Conservation (phyloP, 305 asterid species). For the Lippia alba region DNA sequence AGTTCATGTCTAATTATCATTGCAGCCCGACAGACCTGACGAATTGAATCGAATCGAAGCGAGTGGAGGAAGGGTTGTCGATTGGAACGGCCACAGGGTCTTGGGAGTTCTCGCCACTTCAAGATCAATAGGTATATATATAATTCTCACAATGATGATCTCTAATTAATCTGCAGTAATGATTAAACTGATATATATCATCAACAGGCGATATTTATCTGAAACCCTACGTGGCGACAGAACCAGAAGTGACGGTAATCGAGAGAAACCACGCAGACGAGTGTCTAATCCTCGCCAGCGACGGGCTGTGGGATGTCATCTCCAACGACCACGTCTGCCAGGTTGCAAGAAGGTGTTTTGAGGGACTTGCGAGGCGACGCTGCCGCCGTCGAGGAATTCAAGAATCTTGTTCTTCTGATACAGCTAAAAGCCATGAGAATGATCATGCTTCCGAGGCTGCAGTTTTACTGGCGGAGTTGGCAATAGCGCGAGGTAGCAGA, state of each 20-base stretch:
- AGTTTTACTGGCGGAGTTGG: constrained; percentile 49
- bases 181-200: not conserved
- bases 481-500: constrained; percentile 46
- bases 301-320: constrained; percentile 71
- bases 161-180: too few species aligned
- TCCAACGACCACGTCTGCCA: constrained; percentile 61
- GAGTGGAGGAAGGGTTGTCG: constrained; percentile 67
- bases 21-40: constrained; percentile 76
- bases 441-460: constrained; percentile 45
- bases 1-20: too few species aligned
- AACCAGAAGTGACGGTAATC: constrained; percentile 48
- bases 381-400: not conserved
- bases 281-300: constrained; percentile 61
- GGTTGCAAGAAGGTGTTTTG: constrained; percentile 45
- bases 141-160: not conserved
- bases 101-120: constrained; percentile 79
- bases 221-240: constrained; percentile 55
- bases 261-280: constrained; percentile 48
- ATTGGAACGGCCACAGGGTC: constrained; percentile 74
- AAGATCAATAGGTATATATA: constrained; percentile 66
- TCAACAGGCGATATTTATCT: constrained; percentile 55
- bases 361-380: constrained; percentile 25
- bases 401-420: not conserved
- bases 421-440: too few species aligned
- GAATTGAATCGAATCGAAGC: constrained; percentile 74